These are phyloP conservation scores for Flaveria ramosissima DNA, from an alignment of 129 eudicot genomes.

Conservation along the genomic window DNA sequence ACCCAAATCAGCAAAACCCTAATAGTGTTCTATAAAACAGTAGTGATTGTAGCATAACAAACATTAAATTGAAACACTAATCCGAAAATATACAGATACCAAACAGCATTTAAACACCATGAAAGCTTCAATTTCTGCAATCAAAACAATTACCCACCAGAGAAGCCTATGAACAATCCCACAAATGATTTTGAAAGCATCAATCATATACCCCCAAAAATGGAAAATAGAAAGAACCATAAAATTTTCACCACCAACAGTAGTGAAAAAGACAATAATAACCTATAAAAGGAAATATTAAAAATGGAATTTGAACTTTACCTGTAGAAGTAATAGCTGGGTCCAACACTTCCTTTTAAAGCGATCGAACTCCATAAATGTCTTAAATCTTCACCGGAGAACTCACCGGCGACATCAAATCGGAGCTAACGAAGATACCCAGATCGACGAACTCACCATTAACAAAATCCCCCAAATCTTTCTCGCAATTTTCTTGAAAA, in stretches of 20 bases:
- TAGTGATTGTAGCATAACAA: neutral
- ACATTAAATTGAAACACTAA: constrained; percentile 8
- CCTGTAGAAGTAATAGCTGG: constrained; percentile 55
- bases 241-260: no score
- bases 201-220: no score
- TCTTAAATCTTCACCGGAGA: constrained; percentile 16
- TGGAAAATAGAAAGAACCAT: no score
- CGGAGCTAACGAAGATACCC: constrained; percentile 44
- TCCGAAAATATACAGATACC: neutral
- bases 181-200: no score
- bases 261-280: no score
- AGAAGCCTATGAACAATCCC: neutral
- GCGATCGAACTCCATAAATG: constrained; percentile 76
- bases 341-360: constrained; percentile 42
- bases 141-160: neutral
- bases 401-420: constrained; percentile 35
- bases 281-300: no score
- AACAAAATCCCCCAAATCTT: no score
- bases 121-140: no score
- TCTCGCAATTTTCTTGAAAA: neutral
- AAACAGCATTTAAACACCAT: constrained; percentile 13
- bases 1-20: constrained; percentile 27
- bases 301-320: constrained; percentile 13
- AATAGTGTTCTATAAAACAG: neutral
- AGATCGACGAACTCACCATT: neutral